Evolutionary conservation across 768 basidiomycete genomes (phyloP).

Genomic region (Russula sp.): DNA sequence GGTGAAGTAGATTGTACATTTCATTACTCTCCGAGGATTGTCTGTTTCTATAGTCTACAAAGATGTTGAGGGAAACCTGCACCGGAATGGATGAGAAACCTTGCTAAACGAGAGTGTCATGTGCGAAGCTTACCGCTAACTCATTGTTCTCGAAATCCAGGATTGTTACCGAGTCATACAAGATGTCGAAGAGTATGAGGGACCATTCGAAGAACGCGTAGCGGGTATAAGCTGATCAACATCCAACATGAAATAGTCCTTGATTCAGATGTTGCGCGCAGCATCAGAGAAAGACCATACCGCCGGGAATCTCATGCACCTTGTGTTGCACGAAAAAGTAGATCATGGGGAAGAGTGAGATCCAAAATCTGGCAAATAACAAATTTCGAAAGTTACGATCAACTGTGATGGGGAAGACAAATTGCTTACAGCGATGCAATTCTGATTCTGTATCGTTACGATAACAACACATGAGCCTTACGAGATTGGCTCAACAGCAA

Average conservation of each 20-base stretch:
- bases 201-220: constrained; percentile 90
- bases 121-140: constrained; percentile 45
- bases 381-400: constrained; percentile 1
- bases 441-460: constrained; percentile 46
- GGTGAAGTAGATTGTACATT: constrained; percentile 48
- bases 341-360: constrained; percentile 64
- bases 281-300: constrained; percentile 40
- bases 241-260: constrained; percentile 13
- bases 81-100: constrained; percentile 10
- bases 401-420: not conserved
- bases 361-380: constrained; percentile 60
- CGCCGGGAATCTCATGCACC: constrained; percentile 72
- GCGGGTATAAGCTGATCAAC: constrained; percentile 66
- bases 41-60: constrained; percentile 29
- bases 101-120: not conserved
- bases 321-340: constrained; percentile 89
- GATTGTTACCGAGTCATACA: constrained; percentile 66
- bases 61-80: constrained; percentile 36
- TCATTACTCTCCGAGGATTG: constrained; percentile 30
- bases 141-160: constrained; percentile 55
- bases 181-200: constrained; percentile 68
- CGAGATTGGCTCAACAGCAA: not conserved
- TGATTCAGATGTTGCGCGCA: not conserved
- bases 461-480: constrained; percentile 4
- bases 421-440: constrained; percentile 50